phyloP scores from a whole-genome alignment of 768 basidiomycete genomes.

The Calocybe indica region DNA sequence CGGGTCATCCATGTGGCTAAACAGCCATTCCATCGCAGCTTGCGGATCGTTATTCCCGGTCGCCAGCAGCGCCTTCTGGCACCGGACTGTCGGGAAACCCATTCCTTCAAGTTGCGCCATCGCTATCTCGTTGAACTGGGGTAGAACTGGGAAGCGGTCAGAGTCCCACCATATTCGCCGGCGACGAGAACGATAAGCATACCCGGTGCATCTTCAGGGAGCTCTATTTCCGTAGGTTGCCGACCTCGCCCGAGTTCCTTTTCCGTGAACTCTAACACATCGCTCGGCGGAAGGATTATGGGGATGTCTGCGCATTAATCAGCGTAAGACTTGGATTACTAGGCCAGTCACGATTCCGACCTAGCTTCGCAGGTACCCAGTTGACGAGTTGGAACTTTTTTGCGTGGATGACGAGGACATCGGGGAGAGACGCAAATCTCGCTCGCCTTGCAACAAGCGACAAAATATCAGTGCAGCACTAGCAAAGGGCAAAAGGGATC shows the following conservation, averaged over 20 bases:
- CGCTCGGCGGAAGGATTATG: constrained; percentile 55
- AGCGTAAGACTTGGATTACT: not conserved
- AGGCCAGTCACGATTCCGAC: constrained; percentile 32
- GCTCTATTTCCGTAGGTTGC: constrained; percentile 59
- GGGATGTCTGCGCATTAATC: constrained; percentile 67
- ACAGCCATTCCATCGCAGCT: constrained; percentile 93
- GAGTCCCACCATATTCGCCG: not conserved
- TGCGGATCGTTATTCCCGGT: constrained; percentile 76
- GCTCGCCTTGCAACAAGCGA: constrained; percentile 44
- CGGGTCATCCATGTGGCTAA: constrained; percentile 91
- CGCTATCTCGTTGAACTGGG: constrained; percentile 69
- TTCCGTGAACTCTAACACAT: constrained; percentile 53
- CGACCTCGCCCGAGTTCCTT: constrained; percentile 64
- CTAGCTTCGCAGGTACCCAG: constrained; percentile 95
- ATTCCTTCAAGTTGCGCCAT: constrained; percentile 77
- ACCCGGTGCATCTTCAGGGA: constrained; percentile 51
- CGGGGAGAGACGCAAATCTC: constrained; percentile 81
- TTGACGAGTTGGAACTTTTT: constrained; percentile 94
- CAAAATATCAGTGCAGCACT: not conserved
- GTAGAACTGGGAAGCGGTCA: constrained; percentile 23
- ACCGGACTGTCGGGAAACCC: constrained; percentile 86
- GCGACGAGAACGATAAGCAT: constrained; percentile 3
- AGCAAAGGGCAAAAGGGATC: not conserved
- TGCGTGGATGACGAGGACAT: constrained; percentile 83
- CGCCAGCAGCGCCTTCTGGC: constrained; percentile 86